Evolutionary conservation across 2,329 filamentous ascomycete genomes (phyloP).

Genomic region (Clarireedia paspali): DNA sequence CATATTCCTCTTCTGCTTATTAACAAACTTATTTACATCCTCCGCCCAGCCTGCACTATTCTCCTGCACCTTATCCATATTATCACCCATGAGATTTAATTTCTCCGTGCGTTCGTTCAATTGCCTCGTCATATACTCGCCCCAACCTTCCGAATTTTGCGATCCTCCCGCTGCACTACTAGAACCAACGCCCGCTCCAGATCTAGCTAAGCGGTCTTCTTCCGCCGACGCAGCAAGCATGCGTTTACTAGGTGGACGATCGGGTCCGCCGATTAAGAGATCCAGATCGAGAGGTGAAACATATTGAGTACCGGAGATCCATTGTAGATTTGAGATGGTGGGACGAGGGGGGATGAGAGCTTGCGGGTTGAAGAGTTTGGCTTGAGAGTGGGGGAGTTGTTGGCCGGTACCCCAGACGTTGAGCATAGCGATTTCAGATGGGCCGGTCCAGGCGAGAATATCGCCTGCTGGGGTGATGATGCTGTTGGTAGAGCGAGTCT

Average conservation of each 20-base stretch:
- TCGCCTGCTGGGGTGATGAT: constrained; percentile 72
- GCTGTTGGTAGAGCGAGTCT: constrained; percentile 60
- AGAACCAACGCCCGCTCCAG: constrained; percentile 28
- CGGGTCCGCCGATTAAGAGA: constrained; percentile 79
- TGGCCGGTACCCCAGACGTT: constrained; percentile 75
- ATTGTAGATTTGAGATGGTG: constrained; percentile 91
- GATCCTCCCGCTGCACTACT: constrained; percentile 20
- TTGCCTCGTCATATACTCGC: constrained; percentile 77
- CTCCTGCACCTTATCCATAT: constrained; percentile 74
- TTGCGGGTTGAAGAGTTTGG: constrained; percentile 72
- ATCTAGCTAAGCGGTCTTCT: constrained; percentile 55
- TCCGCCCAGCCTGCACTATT: constrained; percentile 78
- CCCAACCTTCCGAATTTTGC: constrained; percentile 49
- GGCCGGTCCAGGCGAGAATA: constrained; percentile 80
- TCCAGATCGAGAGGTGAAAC: constrained; percentile 84
- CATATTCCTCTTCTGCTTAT: constrained; percentile 79
- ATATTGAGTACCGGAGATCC: constrained; percentile 92
- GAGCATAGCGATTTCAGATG: constrained; percentile 76
- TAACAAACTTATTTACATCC: constrained; percentile 81
- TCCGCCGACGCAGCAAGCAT: constrained; percentile 75
- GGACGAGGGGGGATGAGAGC: constrained; percentile 70
- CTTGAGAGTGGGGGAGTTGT: constrained; percentile 52
- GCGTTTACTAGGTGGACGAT: constrained; percentile 79
- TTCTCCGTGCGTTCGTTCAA: constrained; percentile 87
- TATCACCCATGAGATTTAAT: constrained; percentile 73